Percentiles rank a stretch among this genome's conserved stretches.
Conservation (phyloP, 2,329 filamentous ascomycete genomes). For the Fusarium piperis region DNA sequence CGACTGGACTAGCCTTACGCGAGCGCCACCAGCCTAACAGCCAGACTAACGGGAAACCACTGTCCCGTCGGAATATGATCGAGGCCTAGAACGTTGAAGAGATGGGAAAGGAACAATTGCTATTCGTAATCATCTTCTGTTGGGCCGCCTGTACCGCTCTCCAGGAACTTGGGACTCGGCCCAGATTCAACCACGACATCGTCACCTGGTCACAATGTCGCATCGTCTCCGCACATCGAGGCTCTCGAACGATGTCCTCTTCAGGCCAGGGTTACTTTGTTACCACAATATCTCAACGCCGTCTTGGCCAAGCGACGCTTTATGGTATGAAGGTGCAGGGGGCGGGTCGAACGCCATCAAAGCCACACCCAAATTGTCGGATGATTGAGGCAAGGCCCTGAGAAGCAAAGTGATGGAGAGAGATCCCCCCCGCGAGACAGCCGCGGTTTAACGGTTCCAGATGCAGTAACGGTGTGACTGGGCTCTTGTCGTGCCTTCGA, state of each 20-base stretch:
- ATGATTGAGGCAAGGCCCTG: constrained; percentile 25
- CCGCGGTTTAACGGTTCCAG: neutral
- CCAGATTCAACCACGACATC: constrained; percentile 6
- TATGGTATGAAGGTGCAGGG: constrained; percentile 5
- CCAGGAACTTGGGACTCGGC: neutral
- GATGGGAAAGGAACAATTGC: constrained; percentile 5
- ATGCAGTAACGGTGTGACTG: neutral
- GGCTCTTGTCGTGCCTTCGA: neutral
- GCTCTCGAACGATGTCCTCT: constrained; percentile 3
- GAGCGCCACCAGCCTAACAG: constrained; percentile 31
- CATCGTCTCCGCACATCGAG: constrained; percentile 3
- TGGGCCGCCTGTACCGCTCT: constrained; percentile 9
- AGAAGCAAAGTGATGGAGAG: constrained; percentile 8
- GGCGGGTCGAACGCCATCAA: constrained; percentile 21
- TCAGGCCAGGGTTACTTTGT: constrained; percentile 3
- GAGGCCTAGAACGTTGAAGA: constrained; percentile 30
- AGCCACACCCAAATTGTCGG: constrained; percentile 32
- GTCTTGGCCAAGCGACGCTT: neutral
- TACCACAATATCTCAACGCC: neutral
- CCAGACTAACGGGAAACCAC: constrained; percentile 16
- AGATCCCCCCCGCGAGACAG: neutral
- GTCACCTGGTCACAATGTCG: neutral
- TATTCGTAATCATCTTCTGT: neutral
- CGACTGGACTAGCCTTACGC: constrained; percentile 27
- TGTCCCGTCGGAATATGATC: constrained; percentile 21